A percentile compares a stretch with the other conserved stretches of the same genome.
phyloP scores from a whole-genome alignment of 345 rosid species.

The Arabidopsis thaliana region TAIR10.1 NC_003071.7:8123001-8123500 shows the following conservation, averaged over 20 bases:
- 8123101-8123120: too few relatives aligned
- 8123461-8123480: constrained; percentile 62
- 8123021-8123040: too few relatives aligned
- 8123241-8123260: background rate
- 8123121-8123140: too few relatives aligned
- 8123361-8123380: constrained; percentile 85
- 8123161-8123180: background rate
- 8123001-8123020: too few relatives aligned
- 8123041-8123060: too few relatives aligned
- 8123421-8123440: background rate
- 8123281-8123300: background rate
- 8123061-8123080: too few relatives aligned
- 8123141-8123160: background rate
- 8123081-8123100: too few relatives aligned
- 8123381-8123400: constrained; percentile 10
- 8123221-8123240: background rate
- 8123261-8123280: constrained; percentile 38
- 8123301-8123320: constrained; percentile 20
- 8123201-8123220: background rate
- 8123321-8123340: constrained; percentile 63
- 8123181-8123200: background rate
- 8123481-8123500: constrained; percentile 95
- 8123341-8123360: constrained; percentile 84
- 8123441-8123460: constrained; percentile 20
- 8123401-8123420: background rate